Evolutionary conservation across 1,284 basidiomycete genomes (phyloP).

Genomic region (Fomitopsis schrenkii): DNA sequence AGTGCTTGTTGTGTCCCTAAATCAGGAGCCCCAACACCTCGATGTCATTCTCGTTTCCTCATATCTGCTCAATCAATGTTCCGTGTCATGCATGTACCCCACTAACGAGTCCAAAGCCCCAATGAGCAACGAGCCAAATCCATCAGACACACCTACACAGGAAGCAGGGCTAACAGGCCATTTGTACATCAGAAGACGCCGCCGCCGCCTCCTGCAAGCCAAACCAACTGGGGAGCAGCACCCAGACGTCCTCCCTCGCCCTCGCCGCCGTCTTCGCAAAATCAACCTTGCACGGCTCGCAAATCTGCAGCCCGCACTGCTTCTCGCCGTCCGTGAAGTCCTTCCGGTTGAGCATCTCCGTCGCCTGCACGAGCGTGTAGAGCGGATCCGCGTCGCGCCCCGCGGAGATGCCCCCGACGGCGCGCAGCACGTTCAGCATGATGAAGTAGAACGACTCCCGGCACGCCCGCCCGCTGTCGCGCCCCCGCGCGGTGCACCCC

Average conservation of each 20-base stretch:
- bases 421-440: conserved; percentile 64
- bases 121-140: too few relatives aligned
- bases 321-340: conserved; percentile 63
- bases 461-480: conserved; percentile 35
- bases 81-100: too few relatives aligned
- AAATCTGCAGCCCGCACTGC: conserved; percentile 56
- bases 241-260: conserved; percentile 63
- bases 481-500: conserved; percentile 39
- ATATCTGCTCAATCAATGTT: too few relatives aligned
- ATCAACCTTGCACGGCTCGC: conserved; percentile 56
- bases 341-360: conserved; percentile 64
- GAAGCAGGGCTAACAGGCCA: background rate
- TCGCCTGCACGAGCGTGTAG: conserved; percentile 60
- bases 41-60: too few relatives aligned
- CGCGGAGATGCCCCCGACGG: conserved; percentile 62
- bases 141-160: too few relatives aligned
- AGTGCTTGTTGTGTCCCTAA: too few relatives aligned
- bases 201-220: conserved; percentile 21
- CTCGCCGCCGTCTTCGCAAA: conserved; percentile 46
- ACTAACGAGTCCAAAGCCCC: too few relatives aligned
- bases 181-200: background rate
- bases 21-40: too few relatives aligned
- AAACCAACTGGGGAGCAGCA: conserved; percentile 63
- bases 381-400: conserved; percentile 72
- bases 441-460: conserved; percentile 71